phyloP scores from a whole-genome alignment of 1,284 basidiomycete genomes.

The Cystobasidium sp. region DNA sequence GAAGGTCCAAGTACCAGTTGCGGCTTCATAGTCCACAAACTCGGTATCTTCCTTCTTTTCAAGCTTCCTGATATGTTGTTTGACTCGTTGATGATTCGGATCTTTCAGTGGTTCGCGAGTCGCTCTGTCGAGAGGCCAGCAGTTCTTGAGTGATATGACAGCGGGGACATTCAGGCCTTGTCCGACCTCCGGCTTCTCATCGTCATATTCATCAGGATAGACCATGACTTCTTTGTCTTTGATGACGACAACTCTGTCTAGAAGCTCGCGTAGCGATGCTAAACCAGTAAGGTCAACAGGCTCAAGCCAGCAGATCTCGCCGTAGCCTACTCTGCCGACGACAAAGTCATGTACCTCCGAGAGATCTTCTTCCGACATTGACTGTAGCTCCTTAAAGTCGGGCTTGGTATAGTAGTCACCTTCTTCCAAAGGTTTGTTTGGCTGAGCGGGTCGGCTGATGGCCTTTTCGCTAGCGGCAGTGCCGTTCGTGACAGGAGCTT shows the following conservation, averaged over 20 bases:
- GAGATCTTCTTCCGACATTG: conserved; percentile 73
- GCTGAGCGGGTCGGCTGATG: background rate
- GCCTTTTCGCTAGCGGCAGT: conserved; percentile 1
- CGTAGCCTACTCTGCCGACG: conserved; percentile 85
- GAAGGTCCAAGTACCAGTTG: conserved; percentile 89
- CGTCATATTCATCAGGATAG: conserved; percentile 83
- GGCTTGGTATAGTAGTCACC: conserved; percentile 91
- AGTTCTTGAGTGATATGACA: conserved; percentile 75
- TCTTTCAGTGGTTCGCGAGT: conserved; percentile 90
- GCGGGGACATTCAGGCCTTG: conserved; percentile 88
- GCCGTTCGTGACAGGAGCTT: conserved; percentile 15
- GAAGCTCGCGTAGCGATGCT: conserved; percentile 75
- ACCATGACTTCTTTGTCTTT: conserved; percentile 90
- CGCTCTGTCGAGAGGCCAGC: conserved; percentile 90
- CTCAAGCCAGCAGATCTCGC: conserved; percentile 85
- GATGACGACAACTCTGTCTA: conserved; percentile 87
- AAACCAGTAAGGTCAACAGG: conserved; percentile 90
- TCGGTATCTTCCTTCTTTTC: conserved; percentile 83
- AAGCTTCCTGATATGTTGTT: conserved; percentile 78
- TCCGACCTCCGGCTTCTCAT: conserved; percentile 73
- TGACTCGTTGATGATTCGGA: conserved; percentile 67
- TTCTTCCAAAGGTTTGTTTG: conserved; percentile 62
- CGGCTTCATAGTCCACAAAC: conserved; percentile 79
- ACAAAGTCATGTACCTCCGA: conserved; percentile 71
- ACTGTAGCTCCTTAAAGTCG: conserved; percentile 70